These are phyloP conservation scores for Tuber umbilicatum DNA, from an alignment of 495 filamentous ascomycete genomes.

Conservation along the genomic window DNA sequence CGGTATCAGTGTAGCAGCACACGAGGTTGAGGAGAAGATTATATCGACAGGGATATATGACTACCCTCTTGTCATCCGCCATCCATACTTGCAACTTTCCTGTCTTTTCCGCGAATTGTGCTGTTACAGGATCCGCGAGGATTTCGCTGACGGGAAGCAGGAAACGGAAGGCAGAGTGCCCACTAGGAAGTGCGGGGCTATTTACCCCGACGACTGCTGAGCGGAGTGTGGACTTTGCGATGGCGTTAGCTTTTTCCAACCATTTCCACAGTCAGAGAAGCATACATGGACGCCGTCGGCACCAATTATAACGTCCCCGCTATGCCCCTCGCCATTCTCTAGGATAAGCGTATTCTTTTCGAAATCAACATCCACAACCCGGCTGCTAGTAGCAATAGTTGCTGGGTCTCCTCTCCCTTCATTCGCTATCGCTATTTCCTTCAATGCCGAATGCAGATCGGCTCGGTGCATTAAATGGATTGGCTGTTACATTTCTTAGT, in stretches of 20 bases:
- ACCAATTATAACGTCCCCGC: slow-evolving; percentile 45
- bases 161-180: slow-evolving; percentile 57
- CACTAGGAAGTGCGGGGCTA: slow-evolving; percentile 44
- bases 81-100: slow-evolving; percentile 51
- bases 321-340: slow-evolving; percentile 42
- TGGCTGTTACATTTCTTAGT: slow-evolving; percentile 45
- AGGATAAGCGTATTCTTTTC: slow-evolving; percentile 46
- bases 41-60: slow-evolving; percentile 55
- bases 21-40: slow-evolving; percentile 56
- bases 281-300: slow-evolving; percentile 46
- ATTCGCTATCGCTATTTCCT: slow-evolving; percentile 43
- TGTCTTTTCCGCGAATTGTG: slow-evolving; percentile 30
- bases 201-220: slow-evolving; percentile 4
- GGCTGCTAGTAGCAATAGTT: slow-evolving; percentile 45
- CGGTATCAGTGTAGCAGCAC: slow-evolving; percentile 51
- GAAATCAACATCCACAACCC: slow-evolving; percentile 47
- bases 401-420: slow-evolving; percentile 47
- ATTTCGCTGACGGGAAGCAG: slow-evolving; percentile 48
- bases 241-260: not conserved
- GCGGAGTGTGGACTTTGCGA: slow-evolving; percentile 41
- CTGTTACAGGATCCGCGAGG: slow-evolving; percentile 49
- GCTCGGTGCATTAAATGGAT: slow-evolving; percentile 54
- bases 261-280: not conserved
- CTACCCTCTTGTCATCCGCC: slow-evolving; percentile 47
- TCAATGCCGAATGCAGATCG: slow-evolving; percentile 49